Conservation (phyloP, 2,329 filamentous ascomycete species). For the Diaporthe citri region DNA sequence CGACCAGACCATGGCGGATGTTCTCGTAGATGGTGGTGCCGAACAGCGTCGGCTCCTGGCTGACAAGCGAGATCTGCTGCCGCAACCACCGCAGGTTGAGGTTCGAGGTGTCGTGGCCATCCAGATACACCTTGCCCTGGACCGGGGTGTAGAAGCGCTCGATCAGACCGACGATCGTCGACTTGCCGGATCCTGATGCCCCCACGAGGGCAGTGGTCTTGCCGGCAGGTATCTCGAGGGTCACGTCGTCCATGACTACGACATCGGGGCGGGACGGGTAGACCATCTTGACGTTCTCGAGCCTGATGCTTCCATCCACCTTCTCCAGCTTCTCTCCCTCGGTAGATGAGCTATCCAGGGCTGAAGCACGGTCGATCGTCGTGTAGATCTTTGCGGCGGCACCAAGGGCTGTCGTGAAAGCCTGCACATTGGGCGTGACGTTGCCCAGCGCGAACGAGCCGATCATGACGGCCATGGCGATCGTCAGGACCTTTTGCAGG, state of each 20-base stretch:
- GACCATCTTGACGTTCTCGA: constrained; percentile 89
- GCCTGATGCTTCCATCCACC: constrained; percentile 82
- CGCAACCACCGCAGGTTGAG: constrained; percentile 92
- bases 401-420: constrained; percentile 85
- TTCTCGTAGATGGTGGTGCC: constrained; percentile 90
- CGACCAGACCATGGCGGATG: constrained; percentile 90
- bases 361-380: constrained; percentile 90
- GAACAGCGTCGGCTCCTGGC: constrained; percentile 93
- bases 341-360: constrained; percentile 81
- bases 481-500: constrained; percentile 81
- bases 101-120: constrained; percentile 83
- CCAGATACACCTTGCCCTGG: constrained; percentile 80
- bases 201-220: constrained; percentile 95
- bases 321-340: constrained; percentile 79
- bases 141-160: constrained; percentile 96
- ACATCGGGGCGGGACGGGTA: constrained; percentile 95
- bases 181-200: constrained; percentile 94
- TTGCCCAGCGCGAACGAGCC: constrained; percentile 93
- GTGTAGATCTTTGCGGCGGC: constrained; percentile 93
- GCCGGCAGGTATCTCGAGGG: constrained; percentile 83
- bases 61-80: constrained; percentile 91
- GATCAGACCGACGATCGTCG: constrained; percentile 91
- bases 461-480: constrained; percentile 92
- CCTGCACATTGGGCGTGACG: constrained; percentile 85
- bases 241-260: constrained; percentile 87